A percentile compares a stretch with the other conserved stretches of the same genome.
These are phyloP conservation scores for Cryptococcus sp. DNA, from an alignment of 1,284 basidiomycete species.

Conservation along the genomic window DNA sequence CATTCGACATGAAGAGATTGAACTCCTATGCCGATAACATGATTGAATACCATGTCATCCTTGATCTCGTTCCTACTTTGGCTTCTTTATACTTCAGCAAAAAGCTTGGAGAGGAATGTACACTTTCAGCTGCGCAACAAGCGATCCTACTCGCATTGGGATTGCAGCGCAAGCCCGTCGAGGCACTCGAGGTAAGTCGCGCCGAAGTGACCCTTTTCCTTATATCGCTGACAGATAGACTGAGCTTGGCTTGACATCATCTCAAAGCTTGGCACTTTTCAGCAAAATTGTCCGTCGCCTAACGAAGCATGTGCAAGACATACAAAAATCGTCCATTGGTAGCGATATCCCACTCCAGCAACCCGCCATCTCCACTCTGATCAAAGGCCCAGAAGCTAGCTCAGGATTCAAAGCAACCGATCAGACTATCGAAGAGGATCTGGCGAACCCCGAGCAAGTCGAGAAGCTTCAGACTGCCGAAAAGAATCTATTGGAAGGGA, in stretches of 20 bases:
- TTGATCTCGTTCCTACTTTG: slow-evolving; percentile 82
- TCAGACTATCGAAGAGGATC: slow-evolving; percentile 53
- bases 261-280: slow-evolving; percentile 85
- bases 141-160: slow-evolving; percentile 86
- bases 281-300: slow-evolving; percentile 86
- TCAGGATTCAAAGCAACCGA: slow-evolving; percentile 53
- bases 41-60: slow-evolving; percentile 92
- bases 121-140: slow-evolving; percentile 77
- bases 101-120: slow-evolving; percentile 58
- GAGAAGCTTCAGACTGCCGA: slow-evolving; percentile 46
- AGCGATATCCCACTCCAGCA: slow-evolving; percentile 52
- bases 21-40: slow-evolving; percentile 94
- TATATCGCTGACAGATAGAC: slow-evolving; percentile 47
- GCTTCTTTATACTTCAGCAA: slow-evolving; percentile 80
- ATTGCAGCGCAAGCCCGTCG: slow-evolving; percentile 83
- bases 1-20: slow-evolving; percentile 93
- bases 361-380: slow-evolving; percentile 21
- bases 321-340: slow-evolving; percentile 73
- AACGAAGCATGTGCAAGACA: slow-evolving; percentile 68
- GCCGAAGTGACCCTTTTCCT: neutral
- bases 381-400: neutral
- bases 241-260: slow-evolving; percentile 77
- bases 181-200: slow-evolving; percentile 71
- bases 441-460: slow-evolving; percentile 52
- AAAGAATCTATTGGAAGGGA: slow-evolving; percentile 27